Percentiles rank a stretch among this genome's conserved stretches.
Evolutionary conservation across 2,329 filamentous ascomycete species (phyloP).

Genomic region (Nectriaceae sp.): DNA sequence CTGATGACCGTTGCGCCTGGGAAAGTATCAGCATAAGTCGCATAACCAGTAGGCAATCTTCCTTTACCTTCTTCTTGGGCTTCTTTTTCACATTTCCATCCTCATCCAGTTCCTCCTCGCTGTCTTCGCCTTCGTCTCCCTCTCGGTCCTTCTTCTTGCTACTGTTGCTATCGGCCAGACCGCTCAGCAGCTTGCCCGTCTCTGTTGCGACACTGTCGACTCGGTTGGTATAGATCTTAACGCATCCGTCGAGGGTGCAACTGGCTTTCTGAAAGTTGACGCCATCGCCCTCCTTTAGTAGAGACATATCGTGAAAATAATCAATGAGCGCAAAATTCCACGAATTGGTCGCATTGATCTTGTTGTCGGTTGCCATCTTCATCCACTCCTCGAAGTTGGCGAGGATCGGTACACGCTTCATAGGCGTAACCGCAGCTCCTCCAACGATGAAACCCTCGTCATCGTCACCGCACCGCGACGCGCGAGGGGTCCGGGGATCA

Average conservation of each 20-base stretch:
- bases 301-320: constrained; percentile 98
- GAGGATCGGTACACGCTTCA: constrained; percentile 93
- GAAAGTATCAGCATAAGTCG: constrained; percentile 11
- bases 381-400: constrained; percentile 99
- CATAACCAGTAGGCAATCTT: background rate
- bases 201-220: constrained; percentile 98
- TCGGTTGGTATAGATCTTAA: constrained; percentile 98
- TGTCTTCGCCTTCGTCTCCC: constrained; percentile 68
- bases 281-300: constrained; percentile 92
- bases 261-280: constrained; percentile 99
- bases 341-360: constrained; percentile 96
- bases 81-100: constrained; percentile 63
- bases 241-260: constrained; percentile 94
- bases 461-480: constrained; percentile 42
- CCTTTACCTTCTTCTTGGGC: constrained; percentile 70
- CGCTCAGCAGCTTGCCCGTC: constrained; percentile 91
- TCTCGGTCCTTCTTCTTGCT: constrained; percentile 72
- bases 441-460: constrained; percentile 66
- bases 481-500: constrained; percentile 55
- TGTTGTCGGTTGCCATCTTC: constrained; percentile 99
- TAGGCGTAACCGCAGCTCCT: constrained; percentile 81
- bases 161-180: constrained; percentile 83
- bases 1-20: constrained; percentile 74
- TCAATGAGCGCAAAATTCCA: constrained; percentile 99
- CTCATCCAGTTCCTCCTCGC: constrained; percentile 64